Conservation (phyloP, 345 rosid species). For the Pelargonium nanum region DNA sequence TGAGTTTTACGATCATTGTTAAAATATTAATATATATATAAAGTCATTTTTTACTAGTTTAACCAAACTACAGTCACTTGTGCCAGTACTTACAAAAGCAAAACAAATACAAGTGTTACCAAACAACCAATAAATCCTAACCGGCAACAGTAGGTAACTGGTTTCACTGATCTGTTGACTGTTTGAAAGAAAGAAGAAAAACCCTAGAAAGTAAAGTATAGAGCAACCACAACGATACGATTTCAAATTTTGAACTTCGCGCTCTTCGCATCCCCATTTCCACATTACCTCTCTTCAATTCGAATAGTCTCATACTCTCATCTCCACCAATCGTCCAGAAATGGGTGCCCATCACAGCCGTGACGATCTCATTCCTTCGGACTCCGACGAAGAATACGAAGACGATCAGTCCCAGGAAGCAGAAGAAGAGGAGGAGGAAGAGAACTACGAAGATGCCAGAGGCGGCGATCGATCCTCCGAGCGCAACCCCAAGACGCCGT, state of each 20-base stretch:
- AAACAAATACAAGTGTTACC: too few relatives aligned
- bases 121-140: too few relatives aligned
- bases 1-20: too few relatives aligned
- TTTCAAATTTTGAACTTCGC: neutral
- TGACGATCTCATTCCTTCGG: conserved; percentile 14
- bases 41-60: too few relatives aligned
- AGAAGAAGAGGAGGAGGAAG: conserved; percentile 8
- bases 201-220: neutral
- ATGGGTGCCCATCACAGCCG: conserved; percentile 18
- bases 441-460: conserved; percentile 10
- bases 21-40: too few relatives aligned
- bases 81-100: too few relatives aligned
- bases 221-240: neutral
- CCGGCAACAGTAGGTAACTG: too few relatives aligned
- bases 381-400: conserved; percentile 8
- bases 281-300: neutral
- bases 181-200: too few relatives aligned
- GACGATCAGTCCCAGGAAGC: conserved; percentile 9
- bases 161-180: too few relatives aligned
- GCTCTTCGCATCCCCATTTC: neutral
- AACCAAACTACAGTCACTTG: too few relatives aligned
- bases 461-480: conserved; percentile 7
- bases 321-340: neutral
- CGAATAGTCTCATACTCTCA: neutral
- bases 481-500: conserved; percentile 3